A percentile compares a stretch with the other conserved stretches of the same genome.
Conservation (phyloP, 1,284 basidiomycete genomes). For the Malassezia obtusa region DNA sequence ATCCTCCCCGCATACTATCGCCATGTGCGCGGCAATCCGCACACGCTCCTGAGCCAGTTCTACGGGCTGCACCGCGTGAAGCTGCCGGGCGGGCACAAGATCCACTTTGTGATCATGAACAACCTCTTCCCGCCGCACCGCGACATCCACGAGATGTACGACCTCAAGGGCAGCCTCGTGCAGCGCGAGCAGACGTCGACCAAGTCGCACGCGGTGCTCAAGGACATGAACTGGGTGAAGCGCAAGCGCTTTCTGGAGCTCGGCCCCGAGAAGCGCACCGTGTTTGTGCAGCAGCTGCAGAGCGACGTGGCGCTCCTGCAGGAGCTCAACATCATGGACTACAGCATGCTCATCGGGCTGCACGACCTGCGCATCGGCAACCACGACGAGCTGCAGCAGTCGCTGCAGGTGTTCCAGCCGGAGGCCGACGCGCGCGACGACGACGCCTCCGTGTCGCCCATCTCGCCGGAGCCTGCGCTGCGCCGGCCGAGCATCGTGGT, state of each 20-base stretch:
- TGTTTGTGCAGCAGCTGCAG: slow-evolving; percentile 78
- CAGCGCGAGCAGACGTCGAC: slow-evolving; percentile 69
- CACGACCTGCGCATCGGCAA: slow-evolving; percentile 87
- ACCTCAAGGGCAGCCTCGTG: slow-evolving; percentile 87
- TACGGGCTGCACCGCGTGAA: slow-evolving; percentile 96
- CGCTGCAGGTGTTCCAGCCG: slow-evolving; percentile 82
- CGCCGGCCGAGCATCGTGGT: slow-evolving; percentile 13
- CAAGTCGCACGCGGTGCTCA: slow-evolving; percentile 79
- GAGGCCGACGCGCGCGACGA: slow-evolving; percentile 32
- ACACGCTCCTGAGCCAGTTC: slow-evolving; percentile 84
- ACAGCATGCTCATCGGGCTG: slow-evolving; percentile 83
- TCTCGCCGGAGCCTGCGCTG: background rate
- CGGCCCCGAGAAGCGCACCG: slow-evolving; percentile 83
- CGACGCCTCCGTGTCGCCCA: background rate
- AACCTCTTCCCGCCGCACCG: slow-evolving; percentile 95
- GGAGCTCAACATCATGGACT: slow-evolving; percentile 84
- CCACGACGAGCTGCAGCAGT: slow-evolving; percentile 75
- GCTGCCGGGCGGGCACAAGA: slow-evolving; percentile 82
- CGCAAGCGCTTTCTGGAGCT: slow-evolving; percentile 68
- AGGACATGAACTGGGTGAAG: slow-evolving; percentile 94
- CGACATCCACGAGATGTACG: slow-evolving; percentile 95
- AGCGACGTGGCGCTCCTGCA: slow-evolving; percentile 78
- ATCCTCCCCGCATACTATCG: slow-evolving; percentile 78
- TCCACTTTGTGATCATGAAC: slow-evolving; percentile 99
- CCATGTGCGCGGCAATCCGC: slow-evolving; percentile 81